Evolutionary conservation across 768 basidiomycete genomes (phyloP), one percentile per base, ranked within the genome.

Genomic region (Podaxis sp.): DNA sequence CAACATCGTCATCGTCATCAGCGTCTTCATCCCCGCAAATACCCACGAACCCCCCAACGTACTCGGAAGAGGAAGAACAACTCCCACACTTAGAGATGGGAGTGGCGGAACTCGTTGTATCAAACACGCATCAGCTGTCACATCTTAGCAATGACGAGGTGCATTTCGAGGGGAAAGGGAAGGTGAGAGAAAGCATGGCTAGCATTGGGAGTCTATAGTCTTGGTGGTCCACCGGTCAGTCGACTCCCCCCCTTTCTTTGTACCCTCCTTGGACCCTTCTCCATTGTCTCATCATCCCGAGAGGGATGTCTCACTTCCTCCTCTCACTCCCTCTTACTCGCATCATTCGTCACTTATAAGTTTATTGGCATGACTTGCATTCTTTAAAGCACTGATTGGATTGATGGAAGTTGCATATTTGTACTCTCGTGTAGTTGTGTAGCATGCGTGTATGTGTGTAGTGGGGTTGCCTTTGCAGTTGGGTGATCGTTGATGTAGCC

Each of bases 21-120:
- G 39, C 62, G 4, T 61, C 66, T 3, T 48, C 62, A 15, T 48
- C 60, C 1, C 38, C 48, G 52, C 48, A 44, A 19, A 40, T 33
- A 38, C 33, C 49, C 13, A 11, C 38, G 38, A 36, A 19, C 28
- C 22, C 52, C 36, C 19, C 55, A 53, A 11, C 36, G 19, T 24
- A 51, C 22, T 22, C n/a, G 12, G 69, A 68, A 33, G 68, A 67
- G 2, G 68, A 68, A 42, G 68, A 71, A 52, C 65, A 65, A 12
- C 64, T 73, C 7, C 72, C 72, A 15, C 65, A 68, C 46, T 54
- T 73, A 22, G 71, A 73, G 64, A 68, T 73, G 61, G 72, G 72
- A 3, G 68, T 73, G 9, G 71, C 68, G 11, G 67, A 69, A 38
- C 58, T 73, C 19, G 59, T 61, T 28, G 40, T 65, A 19, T 52